These are phyloP conservation scores for Suillus ampliporus DNA, from an alignment of 768 basidiomycete genomes.

Conservation along the genomic window DNA sequence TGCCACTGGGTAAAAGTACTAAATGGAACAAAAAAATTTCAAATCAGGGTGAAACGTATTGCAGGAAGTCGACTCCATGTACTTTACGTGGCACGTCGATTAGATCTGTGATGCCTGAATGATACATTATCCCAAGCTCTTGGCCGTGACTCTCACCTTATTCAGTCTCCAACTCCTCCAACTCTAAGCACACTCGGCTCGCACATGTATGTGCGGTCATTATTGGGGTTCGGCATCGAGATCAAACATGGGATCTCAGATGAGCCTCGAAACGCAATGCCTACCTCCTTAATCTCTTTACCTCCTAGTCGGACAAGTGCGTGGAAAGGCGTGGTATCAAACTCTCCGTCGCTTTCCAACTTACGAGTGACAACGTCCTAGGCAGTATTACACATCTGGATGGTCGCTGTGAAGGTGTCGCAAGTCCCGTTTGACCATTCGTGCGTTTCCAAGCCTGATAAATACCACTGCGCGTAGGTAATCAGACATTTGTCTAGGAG, in stretches of 20 bases:
- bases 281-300: not conserved
- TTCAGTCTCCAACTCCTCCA: not conserved
- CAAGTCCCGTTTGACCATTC: not conserved
- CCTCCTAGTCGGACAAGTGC: not conserved
- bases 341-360: no score
- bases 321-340: no score
- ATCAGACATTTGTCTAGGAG: not conserved
- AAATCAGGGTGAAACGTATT: not conserved
- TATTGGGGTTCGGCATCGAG: not conserved
- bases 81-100: not conserved
- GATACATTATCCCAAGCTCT: not conserved
- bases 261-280: not conserved
- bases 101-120: not conserved
- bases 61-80: not conserved
- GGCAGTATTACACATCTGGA: not conserved
- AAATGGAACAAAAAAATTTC: conserved; percentile 2
- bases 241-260: not conserved
- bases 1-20: not conserved
- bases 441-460: not conserved
- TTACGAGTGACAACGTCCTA: not conserved
- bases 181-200: no score
- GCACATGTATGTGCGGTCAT: not conserved
- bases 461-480: not conserved
- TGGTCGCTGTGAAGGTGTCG: not conserved
- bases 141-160: not conserved